Percentiles rank a stretch among this genome's conserved stretches.
phyloP scores from a whole-genome alignment of 1,139 yeast species.

The Hemisphaericaspora subhashii region DNA sequence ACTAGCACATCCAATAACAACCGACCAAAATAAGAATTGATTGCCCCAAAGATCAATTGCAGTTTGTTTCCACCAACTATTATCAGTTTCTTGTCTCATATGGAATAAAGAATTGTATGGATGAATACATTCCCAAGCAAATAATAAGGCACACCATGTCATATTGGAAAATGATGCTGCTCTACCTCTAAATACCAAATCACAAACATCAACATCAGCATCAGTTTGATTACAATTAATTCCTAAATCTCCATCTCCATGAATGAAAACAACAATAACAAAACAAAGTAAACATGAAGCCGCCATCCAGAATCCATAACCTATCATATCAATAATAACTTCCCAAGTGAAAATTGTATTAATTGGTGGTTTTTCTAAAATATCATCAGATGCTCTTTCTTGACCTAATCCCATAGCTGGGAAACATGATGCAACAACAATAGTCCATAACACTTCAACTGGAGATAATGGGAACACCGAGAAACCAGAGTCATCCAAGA shows the following conservation, averaged over 20 bases:
- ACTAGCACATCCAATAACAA: slow-evolving; percentile 65
- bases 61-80: slow-evolving; percentile 56
- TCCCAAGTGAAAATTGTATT: slow-evolving; percentile 69
- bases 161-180: slow-evolving; percentile 79
- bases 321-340: slow-evolving; percentile 69
- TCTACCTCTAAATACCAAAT: slow-evolving; percentile 73
- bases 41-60: slow-evolving; percentile 71
- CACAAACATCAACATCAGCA: slow-evolving; percentile 38
- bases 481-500: slow-evolving; percentile 54
- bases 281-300: slow-evolving; percentile 68
- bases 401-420: slow-evolving; percentile 86
- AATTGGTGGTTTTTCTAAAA: slow-evolving; percentile 67
- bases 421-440: slow-evolving; percentile 76
- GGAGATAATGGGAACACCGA: slow-evolving; percentile 81
- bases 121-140: slow-evolving; percentile 91
- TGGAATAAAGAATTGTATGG: slow-evolving; percentile 69
- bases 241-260: slow-evolving; percentile 71
- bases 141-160: slow-evolving; percentile 86
- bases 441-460: slow-evolving; percentile 80
- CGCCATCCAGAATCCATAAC: slow-evolving; percentile 76
- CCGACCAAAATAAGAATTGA: slow-evolving; percentile 82
- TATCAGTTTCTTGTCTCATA: slow-evolving; percentile 70
- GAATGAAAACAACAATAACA: slow-evolving; percentile 64
- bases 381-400: slow-evolving; percentile 65
- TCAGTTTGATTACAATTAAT: slow-evolving; percentile 51